Conservation (phyloP, 2,329 filamentous ascomycete genomes). For the Cladorrhinum sp. region DNA sequence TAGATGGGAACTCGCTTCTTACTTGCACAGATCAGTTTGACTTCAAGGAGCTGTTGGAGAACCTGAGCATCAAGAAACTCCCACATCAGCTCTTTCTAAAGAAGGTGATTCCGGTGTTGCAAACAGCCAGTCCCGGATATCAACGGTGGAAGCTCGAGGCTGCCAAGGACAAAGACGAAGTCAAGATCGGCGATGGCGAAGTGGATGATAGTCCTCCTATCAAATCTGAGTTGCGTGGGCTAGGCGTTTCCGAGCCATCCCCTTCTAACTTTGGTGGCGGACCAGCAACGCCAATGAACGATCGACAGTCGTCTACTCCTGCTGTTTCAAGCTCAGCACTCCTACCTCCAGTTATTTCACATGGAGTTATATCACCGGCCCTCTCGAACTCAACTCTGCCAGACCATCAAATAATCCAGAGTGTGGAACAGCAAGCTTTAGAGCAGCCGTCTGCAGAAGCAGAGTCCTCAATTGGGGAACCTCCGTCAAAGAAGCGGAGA, state of each 20-base stretch:
- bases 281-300: neutral
- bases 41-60: slow-evolving; percentile 46
- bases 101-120: slow-evolving; percentile 56
- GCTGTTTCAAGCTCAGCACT: neutral
- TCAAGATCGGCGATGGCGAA: neutral
- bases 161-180: slow-evolving; percentile 1
- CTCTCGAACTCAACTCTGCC: neutral
- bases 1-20: slow-evolving; percentile 65
- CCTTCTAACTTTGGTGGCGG: neutral
- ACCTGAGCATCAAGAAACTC: slow-evolving; percentile 55
- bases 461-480: slow-evolving; percentile 9
- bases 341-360: neutral
- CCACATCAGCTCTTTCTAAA: slow-evolving; percentile 58
- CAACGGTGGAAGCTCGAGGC: slow-evolving; percentile 31
- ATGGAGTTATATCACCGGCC: slow-evolving; percentile 17
- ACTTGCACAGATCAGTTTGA: slow-evolving; percentile 49
- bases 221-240: slow-evolving; percentile 27
- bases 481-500: slow-evolving; percentile 31
- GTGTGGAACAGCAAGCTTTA: neutral
- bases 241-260: neutral
- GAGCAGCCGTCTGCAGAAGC: neutral
- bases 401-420: neutral
- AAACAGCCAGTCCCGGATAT: slow-evolving; percentile 50
- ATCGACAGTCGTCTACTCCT: neutral
- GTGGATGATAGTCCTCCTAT: slow-evolving; percentile 22